A percentile compares a stretch with the other conserved stretches of the same genome.
These are phyloP conservation scores for Pestalotiopsis sp. DNA, from an alignment of 2,329 filamentous ascomycete species.

Conservation along the genomic window DNA sequence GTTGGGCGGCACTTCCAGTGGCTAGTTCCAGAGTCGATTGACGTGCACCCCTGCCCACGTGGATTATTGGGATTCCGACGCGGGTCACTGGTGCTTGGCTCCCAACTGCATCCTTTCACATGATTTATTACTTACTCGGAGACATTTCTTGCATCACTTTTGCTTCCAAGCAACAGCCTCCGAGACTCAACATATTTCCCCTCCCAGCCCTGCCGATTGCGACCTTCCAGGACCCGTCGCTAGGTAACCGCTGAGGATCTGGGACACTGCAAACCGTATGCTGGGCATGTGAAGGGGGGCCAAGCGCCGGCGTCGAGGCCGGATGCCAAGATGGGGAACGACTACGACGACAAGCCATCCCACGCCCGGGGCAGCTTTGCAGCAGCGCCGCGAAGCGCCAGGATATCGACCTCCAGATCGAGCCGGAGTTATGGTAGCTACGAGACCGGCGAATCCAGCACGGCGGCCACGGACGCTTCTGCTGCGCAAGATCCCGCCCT, in stretches of 20 bases:
- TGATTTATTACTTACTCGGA: not conserved
- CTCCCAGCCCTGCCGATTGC: not conserved
- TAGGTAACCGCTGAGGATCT: not conserved
- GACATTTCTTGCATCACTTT: not conserved
- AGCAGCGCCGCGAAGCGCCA: slow-evolving; percentile 20
- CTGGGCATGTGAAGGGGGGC: slow-evolving; percentile 1
- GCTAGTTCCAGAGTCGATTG: not conserved
- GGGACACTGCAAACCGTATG: not conserved
- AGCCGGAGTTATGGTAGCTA: slow-evolving; percentile 37
- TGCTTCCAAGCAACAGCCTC: not conserved
- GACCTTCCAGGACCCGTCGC: not conserved
- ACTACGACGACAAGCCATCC: slow-evolving; percentile 8
- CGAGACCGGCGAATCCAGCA: slow-evolving; percentile 48
- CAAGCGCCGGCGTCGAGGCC: not conserved
- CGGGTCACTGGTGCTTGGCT: not conserved
- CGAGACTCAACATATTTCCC: not conserved
- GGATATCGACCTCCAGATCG: slow-evolving; percentile 30
- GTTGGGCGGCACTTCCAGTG: not conserved
- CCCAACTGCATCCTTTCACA: not conserved
- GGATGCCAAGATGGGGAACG: slow-evolving; percentile 14
- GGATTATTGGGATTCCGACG: not conserved
- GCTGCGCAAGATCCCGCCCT: slow-evolving; percentile 17
- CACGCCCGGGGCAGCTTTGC: slow-evolving; percentile 4
- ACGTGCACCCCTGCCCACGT: not conserved
- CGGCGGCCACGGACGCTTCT: slow-evolving; percentile 28